Evolutionary conservation across 2,329 filamentous ascomycete genomes (phyloP).

Genomic region (Seiridium unicorne): DNA sequence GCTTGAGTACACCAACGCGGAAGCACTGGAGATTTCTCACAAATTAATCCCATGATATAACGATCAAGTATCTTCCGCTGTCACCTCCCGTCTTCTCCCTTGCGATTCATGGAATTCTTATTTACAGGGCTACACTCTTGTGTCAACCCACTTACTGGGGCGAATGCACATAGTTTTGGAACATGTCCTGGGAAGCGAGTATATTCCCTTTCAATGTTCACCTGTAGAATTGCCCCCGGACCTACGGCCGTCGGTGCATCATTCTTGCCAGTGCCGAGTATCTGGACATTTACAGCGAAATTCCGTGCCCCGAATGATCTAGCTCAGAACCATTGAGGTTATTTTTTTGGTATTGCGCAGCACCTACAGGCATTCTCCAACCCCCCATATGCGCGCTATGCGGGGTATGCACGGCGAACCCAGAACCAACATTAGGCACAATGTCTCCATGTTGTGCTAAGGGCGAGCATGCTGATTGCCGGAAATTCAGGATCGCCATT

Average conservation of each 20-base stretch:
- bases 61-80: too few relatives aligned
- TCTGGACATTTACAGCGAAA: neutral
- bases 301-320: neutral
- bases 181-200: neutral
- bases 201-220: neutral
- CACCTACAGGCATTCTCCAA: constrained; percentile 6
- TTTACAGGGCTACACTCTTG: too few relatives aligned
- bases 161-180: too few relatives aligned
- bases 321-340: neutral
- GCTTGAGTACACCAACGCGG: too few relatives aligned
- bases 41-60: too few relatives aligned
- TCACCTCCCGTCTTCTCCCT: too few relatives aligned
- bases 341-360: neutral
- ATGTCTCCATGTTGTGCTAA: neutral
- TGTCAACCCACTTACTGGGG: too few relatives aligned
- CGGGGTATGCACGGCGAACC: neutral
- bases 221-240: neutral
- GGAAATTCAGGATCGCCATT: neutral
- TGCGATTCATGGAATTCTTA: too few relatives aligned
- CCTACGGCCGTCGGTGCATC: neutral
- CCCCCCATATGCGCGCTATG: neutral
- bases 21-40: too few relatives aligned
- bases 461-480: constrained; percentile 3
- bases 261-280: constrained; percentile 4
- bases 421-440: constrained; percentile 2